phyloP scores from a whole-genome alignment of 148 eudicot genomes.

The Talinum fruticosum region DNA sequence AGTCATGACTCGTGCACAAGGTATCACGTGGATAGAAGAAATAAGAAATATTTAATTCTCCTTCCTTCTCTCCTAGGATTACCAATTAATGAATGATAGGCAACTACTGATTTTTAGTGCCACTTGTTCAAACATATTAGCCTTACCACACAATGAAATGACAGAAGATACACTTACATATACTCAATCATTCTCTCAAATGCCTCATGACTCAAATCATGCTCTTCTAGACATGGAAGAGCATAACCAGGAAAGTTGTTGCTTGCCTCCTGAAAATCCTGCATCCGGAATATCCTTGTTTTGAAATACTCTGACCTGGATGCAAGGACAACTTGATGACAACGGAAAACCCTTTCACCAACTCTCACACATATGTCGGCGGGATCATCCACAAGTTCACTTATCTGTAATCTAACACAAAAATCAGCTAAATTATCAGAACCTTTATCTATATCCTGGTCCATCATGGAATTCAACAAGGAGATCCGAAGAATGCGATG shows the following conservation, averaged over 20 bases:
- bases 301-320: slow-evolving; percentile 95
- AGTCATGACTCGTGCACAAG: background rate
- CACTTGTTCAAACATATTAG: too few species aligned
- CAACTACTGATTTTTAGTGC: background rate
- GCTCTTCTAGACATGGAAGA: slow-evolving; percentile 86
- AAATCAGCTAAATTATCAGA: slow-evolving; percentile 34
- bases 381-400: slow-evolving; percentile 55
- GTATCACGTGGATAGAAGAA: background rate
- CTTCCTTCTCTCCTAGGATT: background rate
- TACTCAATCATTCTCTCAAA: slow-evolving; percentile 96
- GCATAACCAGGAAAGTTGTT: slow-evolving; percentile 37
- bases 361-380: slow-evolving; percentile 83
- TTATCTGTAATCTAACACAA: slow-evolving; percentile 38
- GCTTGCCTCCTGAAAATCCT: slow-evolving; percentile 71
- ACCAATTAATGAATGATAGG: background rate
- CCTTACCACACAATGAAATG: background rate
- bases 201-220: slow-evolving; percentile 71
- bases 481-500: slow-evolving; percentile 52
- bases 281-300: slow-evolving; percentile 81
- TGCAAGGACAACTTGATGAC: slow-evolving; percentile 91
- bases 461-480: slow-evolving; percentile 49
- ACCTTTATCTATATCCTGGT: slow-evolving; percentile 27
- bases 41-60: background rate
- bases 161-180: slow-evolving; percentile 55
- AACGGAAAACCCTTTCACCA: slow-evolving; percentile 62